A percentile compares a stretch with the other conserved stretches of the same genome.
phyloP scores from a whole-genome alignment of 345 rosid genomes.

The Salix caprea region DNA sequence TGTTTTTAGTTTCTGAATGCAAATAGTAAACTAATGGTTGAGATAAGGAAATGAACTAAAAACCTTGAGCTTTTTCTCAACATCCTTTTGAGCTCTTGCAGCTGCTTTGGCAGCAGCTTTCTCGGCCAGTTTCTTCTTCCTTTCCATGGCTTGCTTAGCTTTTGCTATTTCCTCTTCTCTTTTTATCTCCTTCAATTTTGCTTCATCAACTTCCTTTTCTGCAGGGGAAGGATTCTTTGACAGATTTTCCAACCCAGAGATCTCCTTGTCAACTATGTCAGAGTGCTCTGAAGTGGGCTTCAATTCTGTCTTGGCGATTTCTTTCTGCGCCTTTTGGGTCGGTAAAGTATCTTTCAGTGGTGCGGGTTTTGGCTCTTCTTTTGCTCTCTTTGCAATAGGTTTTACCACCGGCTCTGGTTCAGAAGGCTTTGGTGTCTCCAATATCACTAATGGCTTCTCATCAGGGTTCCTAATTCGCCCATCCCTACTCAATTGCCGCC shows the following conservation, averaged over 20 bases:
- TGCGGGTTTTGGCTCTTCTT: slow-evolving; percentile 56
- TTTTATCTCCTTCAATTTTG: slow-evolving; percentile 75
- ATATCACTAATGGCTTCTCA: slow-evolving; percentile 53
- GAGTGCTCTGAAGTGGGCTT: slow-evolving; percentile 33
- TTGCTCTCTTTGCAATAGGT: slow-evolving; percentile 46
- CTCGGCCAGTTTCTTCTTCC: slow-evolving; percentile 92
- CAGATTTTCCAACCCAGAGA: slow-evolving; percentile 31
- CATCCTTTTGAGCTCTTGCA: slow-evolving; percentile 84
- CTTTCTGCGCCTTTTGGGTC: slow-evolving; percentile 40
- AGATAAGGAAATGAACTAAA: slow-evolving; percentile 16
- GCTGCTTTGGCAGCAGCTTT: slow-evolving; percentile 91
- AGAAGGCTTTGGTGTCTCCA: slow-evolving; percentile 31
- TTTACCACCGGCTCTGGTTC: slow-evolving; percentile 42
- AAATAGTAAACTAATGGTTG: background rate
- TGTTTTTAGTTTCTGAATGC: background rate
- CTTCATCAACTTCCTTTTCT: slow-evolving; percentile 46
- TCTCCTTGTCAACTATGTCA: slow-evolving; percentile 33
- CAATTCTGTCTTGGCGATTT: slow-evolving; percentile 31
- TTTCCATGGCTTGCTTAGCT: slow-evolving; percentile 85
- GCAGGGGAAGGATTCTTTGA: slow-evolving; percentile 33
- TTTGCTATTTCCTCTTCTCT: slow-evolving; percentile 84
- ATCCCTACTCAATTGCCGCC: slow-evolving; percentile 58
- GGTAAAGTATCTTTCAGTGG: slow-evolving; percentile 37
- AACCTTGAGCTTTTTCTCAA: slow-evolving; percentile 88
- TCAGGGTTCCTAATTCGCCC: slow-evolving; percentile 58